Evolutionary conservation across 2,329 filamentous ascomycete species (phyloP), one percentile per base, ranked within the genome.

Genomic region (Parastagonospora nodorum): DNA sequence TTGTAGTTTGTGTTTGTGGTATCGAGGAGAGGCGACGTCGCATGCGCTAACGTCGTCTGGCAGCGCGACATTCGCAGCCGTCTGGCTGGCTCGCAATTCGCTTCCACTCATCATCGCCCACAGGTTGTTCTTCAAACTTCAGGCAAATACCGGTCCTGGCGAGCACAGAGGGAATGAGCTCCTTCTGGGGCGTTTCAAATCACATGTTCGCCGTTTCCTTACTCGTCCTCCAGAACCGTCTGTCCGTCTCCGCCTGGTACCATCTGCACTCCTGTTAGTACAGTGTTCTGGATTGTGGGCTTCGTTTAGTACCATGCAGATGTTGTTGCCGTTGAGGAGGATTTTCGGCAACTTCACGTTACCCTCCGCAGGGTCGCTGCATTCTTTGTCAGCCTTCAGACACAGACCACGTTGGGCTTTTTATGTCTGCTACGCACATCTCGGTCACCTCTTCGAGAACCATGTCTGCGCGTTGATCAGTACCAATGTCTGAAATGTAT

Each of bases 381-480:
- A 32, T 7, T 31, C 10, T 19, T n/a, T 12, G 33, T 66, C 42
- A 66, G 50, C 33, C 14, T 12, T 24, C 19, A 24, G 5, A 28
- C 19, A 16, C 42, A 36, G 29, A 7, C 11, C 15, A 24, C 37
- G 12, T 30, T 33, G 28, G 31, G 8, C 29, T 11, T 16, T n/a
- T 7, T 27, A 8, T 15, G 4, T 16, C 44, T 36, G 29, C 32
- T 31, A 64, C 87, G 63, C 82, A 94, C 93, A 92, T 96, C 78
- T 99, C 94, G 30, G 92, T 97, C 56, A 97, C 94, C 64, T 99
- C 91, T 72, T 97, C 92, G 29, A 99, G 78, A 6, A 99, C 94
- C 92, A 99, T 99, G 77, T 99, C 93, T 97, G 62, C 24, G n/a
- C 33, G 14, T 1, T 39, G 16, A 42, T 60, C 45, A 59, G 52